A percentile compares a stretch with the other conserved stretches of the same genome.
Evolutionary conservation across 1,139 yeast species (phyloP).

Genomic region (Zygoascus hellenicus): DNA sequence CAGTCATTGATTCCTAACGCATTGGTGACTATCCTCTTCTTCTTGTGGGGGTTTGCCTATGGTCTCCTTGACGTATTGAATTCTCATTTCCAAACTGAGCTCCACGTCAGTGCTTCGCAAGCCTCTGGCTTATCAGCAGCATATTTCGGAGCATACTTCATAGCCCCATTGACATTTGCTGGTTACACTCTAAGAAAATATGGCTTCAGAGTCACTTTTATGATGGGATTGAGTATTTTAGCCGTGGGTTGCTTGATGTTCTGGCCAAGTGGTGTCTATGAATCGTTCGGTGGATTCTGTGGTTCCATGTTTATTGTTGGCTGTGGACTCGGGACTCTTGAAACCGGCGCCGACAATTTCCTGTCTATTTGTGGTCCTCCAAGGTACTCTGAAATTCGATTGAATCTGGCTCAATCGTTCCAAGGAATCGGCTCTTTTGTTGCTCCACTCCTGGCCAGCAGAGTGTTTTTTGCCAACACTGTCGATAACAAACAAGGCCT

Average conservation of each 20-base stretch:
- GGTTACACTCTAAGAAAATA: constrained; percentile 1
- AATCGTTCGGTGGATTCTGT: constrained; percentile 8
- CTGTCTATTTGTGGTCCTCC: constrained; percentile 10
- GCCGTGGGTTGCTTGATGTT: constrained; percentile 7
- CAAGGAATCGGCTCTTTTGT: constrained; percentile 8
- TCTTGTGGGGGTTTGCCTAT: constrained; percentile 8
- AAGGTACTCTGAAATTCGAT: constrained; percentile 6
- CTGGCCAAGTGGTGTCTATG: constrained; percentile 10
- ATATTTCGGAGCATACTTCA: constrained; percentile 7
- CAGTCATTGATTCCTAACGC: background rate
- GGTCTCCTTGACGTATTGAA: constrained; percentile 8
- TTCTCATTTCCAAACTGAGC: constrained; percentile 7
- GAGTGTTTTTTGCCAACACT: constrained; percentile 9
- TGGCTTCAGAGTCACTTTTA: constrained; percentile 6
- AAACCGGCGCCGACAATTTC: constrained; percentile 8
- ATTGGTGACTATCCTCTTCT: constrained; percentile 3
- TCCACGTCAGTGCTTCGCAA: constrained; percentile 1
- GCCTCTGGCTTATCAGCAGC: constrained; percentile 9
- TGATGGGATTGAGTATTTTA: constrained; percentile 4
- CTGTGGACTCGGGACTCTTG: constrained; percentile 3
- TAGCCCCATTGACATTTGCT: constrained; percentile 6
- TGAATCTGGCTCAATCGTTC: constrained; percentile 7
- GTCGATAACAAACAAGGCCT: constrained; percentile 6
- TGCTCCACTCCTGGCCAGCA: constrained; percentile 6
- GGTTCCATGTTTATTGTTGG: constrained; percentile 8